Base-by-base conservation (phyloP, 1,284 basidiomycete genomes). In the Microbotryum lychnidis-dioicae region DNA sequence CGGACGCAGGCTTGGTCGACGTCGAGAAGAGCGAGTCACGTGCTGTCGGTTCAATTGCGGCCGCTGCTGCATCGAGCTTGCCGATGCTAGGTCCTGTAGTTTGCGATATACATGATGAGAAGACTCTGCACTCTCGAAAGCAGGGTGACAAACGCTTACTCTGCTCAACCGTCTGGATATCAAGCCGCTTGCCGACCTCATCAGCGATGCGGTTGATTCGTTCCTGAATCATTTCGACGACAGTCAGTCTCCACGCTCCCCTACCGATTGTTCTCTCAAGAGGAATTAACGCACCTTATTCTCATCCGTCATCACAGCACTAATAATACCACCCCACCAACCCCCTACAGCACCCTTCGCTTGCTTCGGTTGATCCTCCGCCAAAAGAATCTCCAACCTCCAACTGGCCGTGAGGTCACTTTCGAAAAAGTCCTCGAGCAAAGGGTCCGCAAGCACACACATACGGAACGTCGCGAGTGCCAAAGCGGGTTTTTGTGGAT, bases 371-470 rank as follows among this genome's bases (percentile, higher is more conserved):
- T 71, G 21, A 81, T 79, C 33, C 79, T 83, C 76, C 82, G 85
- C 51, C 79, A 83, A 61, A 23, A 88, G 80, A 12, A 82, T 79
- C 63, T 89, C 86, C 25, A 97, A 80, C 68, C 84, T 82, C 83
- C 96, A 97, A 2, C 90, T 91, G 0, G 82, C 83, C 0, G 88
- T 84, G 62, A 97, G 79, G 73, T 96, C 93, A 1, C 85, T 82
- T 70, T 91, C 90, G 73, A 96, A 97, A 80, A 97, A 97, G 2
- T 87, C 87, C 73, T 97, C 93, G 14, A 97, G 81, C 23, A 97
- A 81, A 74, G 96, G 91, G 69, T 97, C 93, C 1, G 92, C 91
- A 9, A 97, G 80, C 5, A 97, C 87, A 50, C 96, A 92, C 92
- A 97, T 97, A 16, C 93, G 85, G 83, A 97, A 97, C 16, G 91